A percentile compares a stretch with the other conserved stretches of the same genome.
phyloP scores from a whole-genome alignment of 2,329 filamentous ascomycete genomes.

The Cladosporium colombiae region DNA sequence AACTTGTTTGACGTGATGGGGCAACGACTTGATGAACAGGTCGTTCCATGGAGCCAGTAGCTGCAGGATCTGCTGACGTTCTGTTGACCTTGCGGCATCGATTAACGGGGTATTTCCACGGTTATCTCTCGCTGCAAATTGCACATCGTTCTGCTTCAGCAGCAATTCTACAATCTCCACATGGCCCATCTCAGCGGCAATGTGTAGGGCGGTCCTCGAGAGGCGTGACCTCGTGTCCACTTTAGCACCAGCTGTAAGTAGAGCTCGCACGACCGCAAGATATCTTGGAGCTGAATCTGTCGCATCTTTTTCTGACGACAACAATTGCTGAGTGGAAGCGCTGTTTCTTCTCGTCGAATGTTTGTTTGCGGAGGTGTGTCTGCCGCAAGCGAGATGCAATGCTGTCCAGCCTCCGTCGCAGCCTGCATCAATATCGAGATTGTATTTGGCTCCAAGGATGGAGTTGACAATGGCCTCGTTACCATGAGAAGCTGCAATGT shows the following conservation, averaged over 20 bases:
- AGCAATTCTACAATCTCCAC: slow-evolving; percentile 26
- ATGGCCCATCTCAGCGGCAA: slow-evolving; percentile 33
- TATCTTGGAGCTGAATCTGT: background rate
- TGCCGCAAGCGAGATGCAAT: slow-evolving; percentile 28
- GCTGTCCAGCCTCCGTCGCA: slow-evolving; percentile 32
- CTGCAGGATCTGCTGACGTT: slow-evolving; percentile 32
- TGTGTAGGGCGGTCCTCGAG: slow-evolving; percentile 24
- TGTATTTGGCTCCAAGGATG: slow-evolving; percentile 20
- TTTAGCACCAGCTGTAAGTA: background rate
- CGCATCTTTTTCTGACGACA: no score
- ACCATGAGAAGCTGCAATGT: slow-evolving; percentile 25
- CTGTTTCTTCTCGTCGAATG: slow-evolving; percentile 1
- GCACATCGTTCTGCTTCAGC: slow-evolving; percentile 33
- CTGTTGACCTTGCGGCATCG: slow-evolving; percentile 42
- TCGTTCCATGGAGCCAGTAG: slow-evolving; percentile 1
- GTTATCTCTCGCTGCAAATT: slow-evolving; percentile 43
- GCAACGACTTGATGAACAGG: background rate
- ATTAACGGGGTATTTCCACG: slow-evolving; percentile 49
- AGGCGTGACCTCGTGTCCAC: slow-evolving; percentile 34
- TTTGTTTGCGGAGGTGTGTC: background rate
- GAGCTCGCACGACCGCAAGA: background rate
- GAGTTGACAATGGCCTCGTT: slow-evolving; percentile 19
- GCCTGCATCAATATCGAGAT: slow-evolving; percentile 21
- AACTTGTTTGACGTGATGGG: background rate
- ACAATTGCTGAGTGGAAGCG: background rate